Evolutionary conservation across 23 red algal genomes (phyloP), one percentile per base, ranked within the genome.

Genomic region (Gracilariopsis chorda): DNA sequence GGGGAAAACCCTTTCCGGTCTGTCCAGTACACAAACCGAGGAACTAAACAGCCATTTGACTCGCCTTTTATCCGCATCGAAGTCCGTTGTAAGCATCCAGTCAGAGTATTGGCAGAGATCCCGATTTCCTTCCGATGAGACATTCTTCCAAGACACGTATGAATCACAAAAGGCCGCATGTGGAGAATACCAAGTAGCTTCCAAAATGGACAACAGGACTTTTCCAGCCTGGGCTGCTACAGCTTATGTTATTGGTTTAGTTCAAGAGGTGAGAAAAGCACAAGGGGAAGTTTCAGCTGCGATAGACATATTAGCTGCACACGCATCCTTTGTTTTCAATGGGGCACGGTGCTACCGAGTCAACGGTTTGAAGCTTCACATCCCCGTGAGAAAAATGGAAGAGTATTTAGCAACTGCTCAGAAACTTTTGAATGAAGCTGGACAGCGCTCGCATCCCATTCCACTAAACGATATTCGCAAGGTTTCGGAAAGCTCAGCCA

Each of bases 31-130:
- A 21, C 67, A 73, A 46, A 73, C 67, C 42, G 67, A 73, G 25
- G 67, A 73, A 23, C 67, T 73, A 2, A 73, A 73, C 67, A 73
- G 47, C 24, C 39, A 8, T 47, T 42, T 73, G 9, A 16, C 42
- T 46, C 67, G 47, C 20, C 67, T 73, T 46, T 42, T 73, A 25
- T 25, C 28, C 39, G 47, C 24, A 45, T 73, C 67, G 3, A n/a
- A 73, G 67, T 73, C 67, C 20, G 40, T 73, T 9, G 67, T 73
- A 7, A 73, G 20, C 67, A 73, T 73, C 20, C 67, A 73, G 29
- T 73, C 67, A 11, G 39, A 42, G 28, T 73, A 73, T 46, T 73
- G 67, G 67, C 67, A 73, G 17, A 44, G 40, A 73, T 73, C 67
- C 47, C 67, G 67, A 1, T 73, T 45, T 73, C 67, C 67, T 12